phyloP scores from a whole-genome alignment of 805 yeast species.

The Lachancea dasiensis region DNA sequence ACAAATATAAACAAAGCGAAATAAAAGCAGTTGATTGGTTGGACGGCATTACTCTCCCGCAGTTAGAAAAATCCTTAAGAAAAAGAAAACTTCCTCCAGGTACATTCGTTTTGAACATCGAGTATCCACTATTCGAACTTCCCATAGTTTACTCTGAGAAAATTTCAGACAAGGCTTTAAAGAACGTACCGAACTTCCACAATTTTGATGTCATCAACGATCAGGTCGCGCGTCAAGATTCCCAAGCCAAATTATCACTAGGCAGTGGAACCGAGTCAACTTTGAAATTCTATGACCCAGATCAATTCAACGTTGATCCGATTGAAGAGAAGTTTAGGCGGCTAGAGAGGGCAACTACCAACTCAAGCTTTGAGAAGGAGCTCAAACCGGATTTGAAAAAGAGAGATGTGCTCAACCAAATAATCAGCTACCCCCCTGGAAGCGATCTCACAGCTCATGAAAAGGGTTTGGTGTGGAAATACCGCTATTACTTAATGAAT shows the following conservation, averaged over 20 bases:
- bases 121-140: slow-evolving; percentile 58
- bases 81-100: slow-evolving; percentile 21
- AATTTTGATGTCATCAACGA: slow-evolving; percentile 41
- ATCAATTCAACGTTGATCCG: slow-evolving; percentile 64
- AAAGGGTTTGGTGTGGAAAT: slow-evolving; percentile 85
- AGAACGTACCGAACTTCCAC: slow-evolving; percentile 34
- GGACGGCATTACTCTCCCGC: slow-evolving; percentile 56
- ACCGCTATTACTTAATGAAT: slow-evolving; percentile 71
- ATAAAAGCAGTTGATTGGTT: slow-evolving; percentile 62
- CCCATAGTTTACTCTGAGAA: slow-evolving; percentile 67
- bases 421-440: slow-evolving; percentile 75
- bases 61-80: slow-evolving; percentile 32
- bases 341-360: slow-evolving; percentile 75
- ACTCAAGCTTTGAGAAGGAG: slow-evolving; percentile 72
- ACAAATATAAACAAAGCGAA: slow-evolving; percentile 64
- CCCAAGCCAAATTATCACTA: slow-evolving; percentile 26
- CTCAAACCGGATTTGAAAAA: slow-evolving; percentile 81
- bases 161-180: slow-evolving; percentile 33
- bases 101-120: slow-evolving; percentile 41
- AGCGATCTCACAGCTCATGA: slow-evolving; percentile 76
- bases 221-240: slow-evolving; percentile 26
- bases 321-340: slow-evolving; percentile 83
- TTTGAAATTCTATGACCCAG: slow-evolving; percentile 58
- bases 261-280: slow-evolving; percentile 31
- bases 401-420: slow-evolving; percentile 64